Percentiles rank a stretch among this genome's conserved stretches.
phyloP scores from a whole-genome alignment of 140 eudicot species.

The Flaveria floridana region DNA sequence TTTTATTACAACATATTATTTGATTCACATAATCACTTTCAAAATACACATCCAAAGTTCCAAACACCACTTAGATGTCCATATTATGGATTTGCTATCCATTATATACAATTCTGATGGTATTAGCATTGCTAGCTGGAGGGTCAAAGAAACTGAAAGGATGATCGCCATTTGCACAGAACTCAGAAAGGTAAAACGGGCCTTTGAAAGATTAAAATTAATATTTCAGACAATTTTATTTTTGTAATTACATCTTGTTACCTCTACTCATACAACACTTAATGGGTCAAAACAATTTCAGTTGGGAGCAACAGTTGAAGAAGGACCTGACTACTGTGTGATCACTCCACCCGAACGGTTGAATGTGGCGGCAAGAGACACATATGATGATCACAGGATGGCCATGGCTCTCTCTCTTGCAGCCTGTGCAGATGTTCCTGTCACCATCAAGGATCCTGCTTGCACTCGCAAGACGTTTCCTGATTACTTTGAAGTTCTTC shows the following conservation, averaged over 20 bases:
- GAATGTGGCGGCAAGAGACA: constrained; percentile 69
- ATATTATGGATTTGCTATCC: not conserved
- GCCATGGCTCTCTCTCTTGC: constrained; percentile 98
- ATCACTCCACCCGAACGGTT: constrained; percentile 91
- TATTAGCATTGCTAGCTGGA: constrained; percentile 78
- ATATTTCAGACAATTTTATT: too few species aligned
- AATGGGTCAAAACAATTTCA: constrained; percentile 23
- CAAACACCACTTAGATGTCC: constrained; percentile 3
- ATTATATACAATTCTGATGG: not conserved
- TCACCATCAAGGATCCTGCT: constrained; percentile 84
- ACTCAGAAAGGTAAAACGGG: constrained; percentile 65
- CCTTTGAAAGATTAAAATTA: not conserved
- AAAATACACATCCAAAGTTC: not conserved
- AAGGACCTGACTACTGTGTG: constrained; percentile 90
- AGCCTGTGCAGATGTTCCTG: constrained; percentile 93
- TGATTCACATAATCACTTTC: not conserved
- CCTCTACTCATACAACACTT: not conserved
- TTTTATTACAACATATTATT: not conserved
- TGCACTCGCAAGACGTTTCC: constrained; percentile 97
- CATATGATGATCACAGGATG: constrained; percentile 94
- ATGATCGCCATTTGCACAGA: constrained; percentile 99
- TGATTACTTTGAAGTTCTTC: constrained; percentile 87
- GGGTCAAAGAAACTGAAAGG: constrained; percentile 96
- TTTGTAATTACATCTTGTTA: not conserved
- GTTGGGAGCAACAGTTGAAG: constrained; percentile 98